Evolutionary conservation across 345 rosid genomes (phyloP).

Genomic region (Diplotaxis tenuifolia): DNA sequence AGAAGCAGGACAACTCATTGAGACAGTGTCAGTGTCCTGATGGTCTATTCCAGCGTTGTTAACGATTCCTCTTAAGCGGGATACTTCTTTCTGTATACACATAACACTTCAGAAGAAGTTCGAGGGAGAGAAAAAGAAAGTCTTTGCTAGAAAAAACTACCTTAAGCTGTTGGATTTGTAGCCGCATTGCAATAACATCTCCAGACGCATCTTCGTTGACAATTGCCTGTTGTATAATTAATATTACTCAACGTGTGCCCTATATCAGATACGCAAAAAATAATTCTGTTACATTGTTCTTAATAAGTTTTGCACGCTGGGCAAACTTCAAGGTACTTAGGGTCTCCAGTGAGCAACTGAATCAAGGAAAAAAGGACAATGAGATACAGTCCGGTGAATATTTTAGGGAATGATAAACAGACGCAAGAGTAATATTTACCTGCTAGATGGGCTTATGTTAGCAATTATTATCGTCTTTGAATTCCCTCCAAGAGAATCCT

Average conservation of each 20-base stretch:
- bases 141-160: conserved; percentile 39
- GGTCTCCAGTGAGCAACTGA: conserved; percentile 94
- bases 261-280: not conserved
- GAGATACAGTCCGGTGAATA: conserved; percentile 7
- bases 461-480: conserved; percentile 96
- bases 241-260: not conserved
- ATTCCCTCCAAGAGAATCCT: conserved; percentile 99
- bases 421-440: conserved; percentile 46
- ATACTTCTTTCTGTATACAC: conserved; percentile 74
- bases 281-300: conserved; percentile 70
- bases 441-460: conserved; percentile 85
- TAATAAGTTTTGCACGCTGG: conserved; percentile 94
- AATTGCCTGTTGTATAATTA: conserved; percentile 57
- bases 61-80: conserved; percentile 51
- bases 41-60: conserved; percentile 61
- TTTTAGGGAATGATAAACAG: conserved; percentile 3
- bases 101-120: conserved; percentile 5
- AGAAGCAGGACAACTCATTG: conserved; percentile 57
- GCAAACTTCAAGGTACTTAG: conserved; percentile 97
- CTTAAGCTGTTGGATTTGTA: conserved; percentile 94
- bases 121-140: not conserved
- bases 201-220: conserved; percentile 98
- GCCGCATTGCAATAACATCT: conserved; percentile 88
- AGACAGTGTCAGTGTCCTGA: conserved; percentile 48
- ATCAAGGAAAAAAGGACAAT: conserved; percentile 17